Conservation (phyloP, 306 rosid species). For the Casuarina equisetifolia region DNA sequence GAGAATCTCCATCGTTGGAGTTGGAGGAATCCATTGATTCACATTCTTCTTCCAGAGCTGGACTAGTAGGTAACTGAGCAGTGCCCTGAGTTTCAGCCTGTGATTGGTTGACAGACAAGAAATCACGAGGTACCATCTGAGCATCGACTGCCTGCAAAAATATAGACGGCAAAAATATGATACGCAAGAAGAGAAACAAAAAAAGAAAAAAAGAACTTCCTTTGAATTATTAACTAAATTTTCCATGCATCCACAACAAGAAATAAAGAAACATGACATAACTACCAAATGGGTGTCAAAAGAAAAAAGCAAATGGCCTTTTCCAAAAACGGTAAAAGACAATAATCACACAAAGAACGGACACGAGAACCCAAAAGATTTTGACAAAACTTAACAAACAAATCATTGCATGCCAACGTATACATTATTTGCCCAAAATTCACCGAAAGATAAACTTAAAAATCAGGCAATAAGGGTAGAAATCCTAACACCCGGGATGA, state of each 20-base stretch:
- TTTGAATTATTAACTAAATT: neutral
- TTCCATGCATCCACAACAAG: neutral
- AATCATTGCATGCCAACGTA: neutral
- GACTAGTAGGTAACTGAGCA: conserved; percentile 70
- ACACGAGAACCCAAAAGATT: neutral
- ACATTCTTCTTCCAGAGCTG: conserved; percentile 80
- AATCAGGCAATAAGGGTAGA: neutral
- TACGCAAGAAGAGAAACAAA: conserved; percentile 14
- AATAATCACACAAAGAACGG: conserved; percentile 13
- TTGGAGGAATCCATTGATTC: conserved; percentile 94
- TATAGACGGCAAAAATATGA: conserved; percentile 6
- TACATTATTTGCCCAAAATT: neutral
- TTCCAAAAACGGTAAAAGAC: conserved; percentile 6
- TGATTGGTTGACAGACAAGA: conserved; percentile 51
- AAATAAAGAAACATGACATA: neutral
- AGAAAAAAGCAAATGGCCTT: conserved; percentile 13
- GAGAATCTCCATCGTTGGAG: conserved; percentile 83
- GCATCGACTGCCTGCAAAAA: conserved; percentile 66
- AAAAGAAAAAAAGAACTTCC: neutral
- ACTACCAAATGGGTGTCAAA: neutral
- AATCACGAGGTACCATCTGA: conserved; percentile 62
- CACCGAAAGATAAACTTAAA: neutral
- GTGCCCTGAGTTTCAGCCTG: conserved; percentile 59
- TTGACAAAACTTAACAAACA: neutral
- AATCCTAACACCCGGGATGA: neutral